phyloP scores from a whole-genome alignment of 1,284 basidiomycete genomes.

The Cutaneotrichosporon daszewskae region DNA sequence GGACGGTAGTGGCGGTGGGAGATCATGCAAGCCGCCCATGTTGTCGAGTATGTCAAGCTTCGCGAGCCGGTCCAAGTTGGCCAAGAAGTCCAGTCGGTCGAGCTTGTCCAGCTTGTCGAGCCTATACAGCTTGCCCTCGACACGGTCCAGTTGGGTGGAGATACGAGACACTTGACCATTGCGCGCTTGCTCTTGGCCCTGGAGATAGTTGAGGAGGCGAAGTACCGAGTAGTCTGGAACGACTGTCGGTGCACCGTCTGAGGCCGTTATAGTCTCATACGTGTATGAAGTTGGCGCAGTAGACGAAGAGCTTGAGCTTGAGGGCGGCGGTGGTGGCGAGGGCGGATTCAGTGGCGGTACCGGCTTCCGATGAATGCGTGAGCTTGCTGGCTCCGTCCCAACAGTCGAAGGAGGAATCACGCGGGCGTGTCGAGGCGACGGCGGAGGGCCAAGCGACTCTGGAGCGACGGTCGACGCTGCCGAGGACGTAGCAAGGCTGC shows the following conservation, averaged over 20 bases:
- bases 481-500: neutral
- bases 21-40: constrained; percentile 6
- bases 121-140: constrained; percentile 36
- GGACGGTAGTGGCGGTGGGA: constrained; percentile 36
- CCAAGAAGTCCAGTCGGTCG: constrained; percentile 4
- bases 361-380: constrained; percentile 21
- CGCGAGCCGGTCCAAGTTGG: constrained; percentile 2
- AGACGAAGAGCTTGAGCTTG: constrained; percentile 1
- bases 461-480: neutral
- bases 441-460: constrained; percentile 3
- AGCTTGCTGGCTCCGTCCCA: neutral
- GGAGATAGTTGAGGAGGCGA: constrained; percentile 31
- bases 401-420: neutral
- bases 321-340: neutral
- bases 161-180: constrained; percentile 33
- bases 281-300: neutral
- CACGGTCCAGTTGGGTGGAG: constrained; percentile 39
- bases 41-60: constrained; percentile 3
- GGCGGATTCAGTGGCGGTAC: constrained; percentile 16
- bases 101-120: constrained; percentile 17
- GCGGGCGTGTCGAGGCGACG: neutral
- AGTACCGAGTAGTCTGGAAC: constrained; percentile 8
- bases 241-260: neutral
- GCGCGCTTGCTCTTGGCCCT: constrained; percentile 39
- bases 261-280: neutral